Base-by-base conservation (phyloP, 352 stramenopile species). In the Pythium sukuiense region DNA sequence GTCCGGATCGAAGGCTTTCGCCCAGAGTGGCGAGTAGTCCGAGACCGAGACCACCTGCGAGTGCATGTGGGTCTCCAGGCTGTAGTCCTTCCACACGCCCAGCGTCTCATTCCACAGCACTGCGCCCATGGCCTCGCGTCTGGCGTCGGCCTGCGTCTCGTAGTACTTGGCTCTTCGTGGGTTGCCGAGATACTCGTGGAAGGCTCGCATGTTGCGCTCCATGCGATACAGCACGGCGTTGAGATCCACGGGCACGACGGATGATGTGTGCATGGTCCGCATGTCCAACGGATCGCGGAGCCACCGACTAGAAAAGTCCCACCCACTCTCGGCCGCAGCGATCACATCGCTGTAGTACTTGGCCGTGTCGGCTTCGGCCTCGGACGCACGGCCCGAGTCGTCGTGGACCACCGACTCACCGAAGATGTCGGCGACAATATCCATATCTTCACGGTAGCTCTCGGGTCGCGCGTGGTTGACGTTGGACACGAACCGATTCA, bases 281-380 rank as follows among this genome's bases (percentile, higher is more conserved):
- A 94, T 87, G 39, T 90, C 85, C 4, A 66, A 52, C 1, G 75
- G 71, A 45, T 89, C 71, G 39, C 74, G 65, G 11, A 96, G 60
- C 90, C 90, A 97, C 24, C 90, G 84, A 56, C 85, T 95, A 63
- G 80, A 93, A 59, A 97, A 97, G 67, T 97, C 90, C 90, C 90
- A 97, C 1, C 90, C 90, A n/a, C 84, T 95, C 72, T 96, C 90
- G 7, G 90, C 85, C 14, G 84, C 90, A 20, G 83, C 81, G 46
- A 89, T 91, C 39, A 96, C 77, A 63, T 94, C 82, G 50, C 87
- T 89, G 72, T 93, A 97, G 65, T 91, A 93, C 52, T 75, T 75
- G 55, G 78, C 76, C 60, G 92, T 90, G 63, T 87, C 77, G 11
- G 66, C 66, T 46, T 88, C 70, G 0, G 67, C 84, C 33, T 70